A percentile compares a stretch with the other conserved stretches of the same genome.
These are phyloP conservation scores for Mycosarcoma mackinlayi DNA, from an alignment of 1,284 basidiomycete species.

Conservation along the genomic window DNA sequence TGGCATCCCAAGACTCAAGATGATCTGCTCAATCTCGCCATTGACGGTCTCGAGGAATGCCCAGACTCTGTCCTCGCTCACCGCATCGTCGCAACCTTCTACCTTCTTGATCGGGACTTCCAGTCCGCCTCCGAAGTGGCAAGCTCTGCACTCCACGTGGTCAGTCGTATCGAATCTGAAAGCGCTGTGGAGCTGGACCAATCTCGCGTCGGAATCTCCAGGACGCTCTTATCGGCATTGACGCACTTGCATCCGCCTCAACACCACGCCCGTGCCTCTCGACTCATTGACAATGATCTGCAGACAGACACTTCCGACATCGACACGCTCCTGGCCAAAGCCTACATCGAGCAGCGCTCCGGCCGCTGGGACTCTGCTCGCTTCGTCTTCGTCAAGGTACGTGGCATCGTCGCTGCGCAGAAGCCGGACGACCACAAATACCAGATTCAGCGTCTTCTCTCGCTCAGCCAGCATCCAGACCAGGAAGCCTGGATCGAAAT, in stretches of 20 bases:
- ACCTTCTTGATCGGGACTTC: conserved; percentile 81
- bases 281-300: conserved; percentile 80
- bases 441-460: conserved; percentile 64
- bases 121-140: conserved; percentile 61
- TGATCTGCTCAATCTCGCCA: conserved; percentile 57
- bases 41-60: conserved; percentile 73
- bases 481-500: conserved; percentile 82
- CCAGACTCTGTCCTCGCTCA: conserved; percentile 78
- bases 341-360: conserved; percentile 77
- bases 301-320: conserved; percentile 75
- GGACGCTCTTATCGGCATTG: conserved; percentile 78
- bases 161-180: conserved; percentile 57
- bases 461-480: conserved; percentile 71
- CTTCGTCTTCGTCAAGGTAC: conserved; percentile 73
- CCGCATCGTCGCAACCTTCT: conserved; percentile 79
- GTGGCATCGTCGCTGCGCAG: conserved; percentile 10
- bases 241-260: conserved; percentile 90
- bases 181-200: conserved; percentile 80
- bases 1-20: conserved; percentile 14
- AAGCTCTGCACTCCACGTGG: conserved; percentile 30
- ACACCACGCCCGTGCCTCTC: conserved; percentile 82
- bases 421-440: conserved; percentile 26
- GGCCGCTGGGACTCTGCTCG: conserved; percentile 79
- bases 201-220: conserved; percentile 77
- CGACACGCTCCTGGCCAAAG: conserved; percentile 79